Evolutionary conservation across 257 asterid genomes (phyloP).

Genomic region (Ocimum tenuiflorum): DNA sequence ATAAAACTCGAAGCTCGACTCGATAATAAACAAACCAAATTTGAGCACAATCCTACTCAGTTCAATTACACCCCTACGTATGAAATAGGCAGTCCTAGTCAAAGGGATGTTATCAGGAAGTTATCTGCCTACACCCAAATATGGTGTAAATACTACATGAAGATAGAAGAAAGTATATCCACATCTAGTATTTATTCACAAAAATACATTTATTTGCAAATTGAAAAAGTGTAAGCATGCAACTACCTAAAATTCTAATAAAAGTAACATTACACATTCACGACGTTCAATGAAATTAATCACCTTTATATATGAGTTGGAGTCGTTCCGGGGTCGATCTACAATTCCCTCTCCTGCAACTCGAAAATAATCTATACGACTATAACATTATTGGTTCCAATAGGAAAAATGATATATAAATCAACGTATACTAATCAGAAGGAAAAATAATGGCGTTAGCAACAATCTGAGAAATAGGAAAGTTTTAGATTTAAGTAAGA

Average conservation of each 20-base stretch:
- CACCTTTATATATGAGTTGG: too few species aligned
- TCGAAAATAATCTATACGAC: neutral
- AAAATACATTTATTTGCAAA: neutral
- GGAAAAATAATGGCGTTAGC: slow-evolving; percentile 2
- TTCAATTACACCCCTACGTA: too few species aligned
- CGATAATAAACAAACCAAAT: too few species aligned
- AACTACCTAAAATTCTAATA: neutral
- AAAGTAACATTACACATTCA: neutral
- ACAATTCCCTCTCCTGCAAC: neutral
- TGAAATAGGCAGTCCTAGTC: too few species aligned
- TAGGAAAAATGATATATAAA: neutral
- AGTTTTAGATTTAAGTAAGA: slow-evolving; percentile 49
- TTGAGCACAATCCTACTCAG: too few species aligned
- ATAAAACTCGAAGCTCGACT: too few species aligned
- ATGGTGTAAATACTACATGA: too few species aligned
- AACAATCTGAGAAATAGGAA: neutral
- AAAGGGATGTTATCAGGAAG: too few species aligned
- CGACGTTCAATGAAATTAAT: too few species aligned
- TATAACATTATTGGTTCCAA: neutral
- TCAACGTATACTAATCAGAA: neutral
- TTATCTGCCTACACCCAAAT: too few species aligned
- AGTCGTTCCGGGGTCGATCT: too few species aligned
- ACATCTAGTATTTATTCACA: neutral
- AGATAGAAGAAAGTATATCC: too few species aligned
- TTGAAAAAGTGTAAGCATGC: neutral